Base-by-base conservation (phyloP, 2,329 filamentous ascomycete species). In the Alternaria brassicae region DNA sequence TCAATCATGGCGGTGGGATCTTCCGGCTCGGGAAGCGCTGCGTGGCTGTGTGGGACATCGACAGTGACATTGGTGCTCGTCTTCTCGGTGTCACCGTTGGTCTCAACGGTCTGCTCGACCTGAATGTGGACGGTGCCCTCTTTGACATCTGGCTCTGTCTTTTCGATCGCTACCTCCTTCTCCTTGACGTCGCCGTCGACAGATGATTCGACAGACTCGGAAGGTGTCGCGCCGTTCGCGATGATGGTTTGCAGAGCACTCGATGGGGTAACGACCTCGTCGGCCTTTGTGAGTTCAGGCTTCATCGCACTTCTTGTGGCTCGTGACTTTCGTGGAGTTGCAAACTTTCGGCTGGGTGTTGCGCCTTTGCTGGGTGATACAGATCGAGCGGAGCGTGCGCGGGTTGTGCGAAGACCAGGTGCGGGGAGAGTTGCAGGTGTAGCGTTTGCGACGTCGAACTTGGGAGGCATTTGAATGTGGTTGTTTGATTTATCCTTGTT, bases 1-100 rank as follows among this genome's bases (percentile, higher is more conserved):
- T 89, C 89, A 59, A 98, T 89, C 90, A 97, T 93, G 55, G 89
- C 86, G 57, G 90, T 85, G 1, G 93, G 89, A 70, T 95, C 91
- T 64, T 93, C 90, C 0, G 91, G 88, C 12, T 88, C 86, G 0
- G 91, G 89, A 8, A 93, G 84, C 61, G 91, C 87, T 0, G 87
- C 82, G 44, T 84, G 81, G 53, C 85, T 86, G 9, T 87, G 83
- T 4, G 93, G 91, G 72, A 95, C 84, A 65, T 95, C 90, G 10
- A 95, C 83, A 62, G 90, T 89, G 48, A 94, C 88, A 45, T 88
- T 88, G 6, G 90, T 93, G 66, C 87, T 87, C 56, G 88, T 90
- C 1, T 86, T 87, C 75, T 92, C 89, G 4, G 86, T 80, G 19
- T 89, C 88, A 52, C 82, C 83, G 48, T 83, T 80, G 45, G 83